Evolutionary conservation across 768 basidiomycete genomes (phyloP), one percentile per base, ranked within the genome.

Genomic region (Amanita brunnescens): DNA sequence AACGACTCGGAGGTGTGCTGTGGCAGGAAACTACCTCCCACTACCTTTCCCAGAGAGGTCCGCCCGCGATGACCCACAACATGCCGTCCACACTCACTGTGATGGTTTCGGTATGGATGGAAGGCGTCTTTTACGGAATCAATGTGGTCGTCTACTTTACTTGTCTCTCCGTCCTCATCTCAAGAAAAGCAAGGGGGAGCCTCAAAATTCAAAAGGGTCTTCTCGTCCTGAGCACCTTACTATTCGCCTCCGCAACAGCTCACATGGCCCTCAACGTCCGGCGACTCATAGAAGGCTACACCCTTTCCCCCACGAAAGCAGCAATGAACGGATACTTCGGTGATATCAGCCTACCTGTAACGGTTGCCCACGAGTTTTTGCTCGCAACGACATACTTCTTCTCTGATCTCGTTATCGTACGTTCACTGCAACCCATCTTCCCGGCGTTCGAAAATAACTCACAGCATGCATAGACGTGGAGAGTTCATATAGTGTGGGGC

Each of bases 261-360:
- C 68, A 70, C 47, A 62, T 68, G 37, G 64, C 63, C 32, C 55
- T 70, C 18, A 67, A 67, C 21, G 66, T 68, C 51, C 60, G 62
- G 40, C 62, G 68, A 13, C 62, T 70, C 42, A 64, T 70, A 43
- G 58, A 63, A 51, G 68, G 68, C 18, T 54, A 48, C 21, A 40
- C 68, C 64, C 59, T 67, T 66, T 54, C 52, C 55, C 43, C 55
- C 56, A 29, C 61, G 60, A 40, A 57, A 66, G 52, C 43, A 47
- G 47, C 61, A 58, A 18, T 65, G 66, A 30, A 63, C 61, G 62
- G 61, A 14, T 68, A 61, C 52, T 67, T 68, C 51, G 61, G 62
- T 2, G 62, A 68, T 47, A 64, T 68, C 5, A 65, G 65, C 20
- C 64, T 63, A 13, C 66, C 66, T 12, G 59, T 60, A n/a, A 67